Conservation (phyloP, 129 eudicot species). For the Arctium lappa region DNA sequence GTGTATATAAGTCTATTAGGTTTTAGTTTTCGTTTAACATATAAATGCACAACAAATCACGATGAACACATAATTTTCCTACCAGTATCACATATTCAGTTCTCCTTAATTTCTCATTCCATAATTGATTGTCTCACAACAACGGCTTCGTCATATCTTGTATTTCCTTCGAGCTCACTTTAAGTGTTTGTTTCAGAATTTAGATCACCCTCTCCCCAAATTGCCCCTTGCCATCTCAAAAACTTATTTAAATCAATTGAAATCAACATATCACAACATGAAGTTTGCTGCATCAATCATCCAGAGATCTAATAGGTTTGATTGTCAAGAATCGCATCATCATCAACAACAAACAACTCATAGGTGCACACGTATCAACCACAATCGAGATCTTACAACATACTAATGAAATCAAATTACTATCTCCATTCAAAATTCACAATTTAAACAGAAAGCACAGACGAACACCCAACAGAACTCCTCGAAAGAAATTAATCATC, state of each 20-base stretch:
- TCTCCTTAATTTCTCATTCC: neutral
- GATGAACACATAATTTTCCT: neutral
- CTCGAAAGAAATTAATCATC: neutral
- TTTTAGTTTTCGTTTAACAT: neutral
- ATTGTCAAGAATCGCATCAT: neutral
- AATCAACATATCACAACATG: neutral
- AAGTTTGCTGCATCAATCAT: neutral
- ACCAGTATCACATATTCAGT: neutral
- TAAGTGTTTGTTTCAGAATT: neutral
- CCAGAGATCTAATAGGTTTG: slow-evolving; percentile 9
- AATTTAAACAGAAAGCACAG: neutral
- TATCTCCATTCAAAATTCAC: neutral
- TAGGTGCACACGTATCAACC: neutral
- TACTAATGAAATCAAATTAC: neutral
- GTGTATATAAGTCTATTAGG: neutral
- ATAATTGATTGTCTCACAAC: neutral
- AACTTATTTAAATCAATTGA: neutral
- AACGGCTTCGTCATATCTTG: neutral
- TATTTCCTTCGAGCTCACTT: neutral
- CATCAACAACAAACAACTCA: neutral
- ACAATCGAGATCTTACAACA: neutral
- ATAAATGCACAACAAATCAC: neutral
- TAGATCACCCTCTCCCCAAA: neutral
- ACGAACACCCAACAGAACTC: neutral
- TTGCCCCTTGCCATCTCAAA: neutral